These are phyloP conservation scores for Ophiobolus disseminans DNA, from an alignment of 2,329 filamentous ascomycete species.

Conservation along the genomic window DNA sequence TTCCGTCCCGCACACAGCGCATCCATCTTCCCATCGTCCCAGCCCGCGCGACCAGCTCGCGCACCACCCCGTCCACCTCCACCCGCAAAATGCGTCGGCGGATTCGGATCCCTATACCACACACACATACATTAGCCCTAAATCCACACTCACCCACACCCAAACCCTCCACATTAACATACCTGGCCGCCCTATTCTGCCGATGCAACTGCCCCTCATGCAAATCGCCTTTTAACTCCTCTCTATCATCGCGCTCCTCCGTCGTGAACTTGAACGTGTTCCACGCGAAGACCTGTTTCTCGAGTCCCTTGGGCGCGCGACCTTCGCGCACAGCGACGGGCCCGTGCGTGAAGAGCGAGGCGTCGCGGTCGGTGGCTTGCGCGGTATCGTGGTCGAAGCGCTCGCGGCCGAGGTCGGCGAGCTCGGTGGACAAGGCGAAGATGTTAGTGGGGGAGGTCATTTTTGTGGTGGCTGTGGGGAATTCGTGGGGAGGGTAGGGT, in stretches of 20 bases:
- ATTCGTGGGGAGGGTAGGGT: background rate
- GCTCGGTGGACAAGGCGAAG: conserved; percentile 25
- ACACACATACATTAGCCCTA: conserved; percentile 1
- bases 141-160: conserved; percentile 7
- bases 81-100: too few relatives aligned
- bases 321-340: conserved; percentile 29
- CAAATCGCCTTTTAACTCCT: conserved; percentile 44
- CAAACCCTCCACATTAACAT: conserved; percentile 2
- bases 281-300: conserved; percentile 39
- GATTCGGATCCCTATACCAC: too few relatives aligned
- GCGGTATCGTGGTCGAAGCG: conserved; percentile 43
- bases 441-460: conserved; percentile 2
- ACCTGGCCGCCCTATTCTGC: conserved; percentile 35
- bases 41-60: background rate
- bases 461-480: too few relatives aligned
- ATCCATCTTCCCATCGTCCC: conserved; percentile 9
- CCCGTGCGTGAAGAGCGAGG: conserved; percentile 17
- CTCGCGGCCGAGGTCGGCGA: conserved; percentile 36
- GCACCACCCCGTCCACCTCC: background rate
- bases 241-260: conserved; percentile 30
- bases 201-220: conserved; percentile 45
- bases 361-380: conserved; percentile 38
- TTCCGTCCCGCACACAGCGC: conserved; percentile 31
- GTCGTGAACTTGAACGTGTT: conserved; percentile 36
- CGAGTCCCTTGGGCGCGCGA: conserved; percentile 33